phyloP scores from a whole-genome alignment of 2,329 filamentous ascomycete genomes.

The Immersiporthe knoxdaviesiana region DNA sequence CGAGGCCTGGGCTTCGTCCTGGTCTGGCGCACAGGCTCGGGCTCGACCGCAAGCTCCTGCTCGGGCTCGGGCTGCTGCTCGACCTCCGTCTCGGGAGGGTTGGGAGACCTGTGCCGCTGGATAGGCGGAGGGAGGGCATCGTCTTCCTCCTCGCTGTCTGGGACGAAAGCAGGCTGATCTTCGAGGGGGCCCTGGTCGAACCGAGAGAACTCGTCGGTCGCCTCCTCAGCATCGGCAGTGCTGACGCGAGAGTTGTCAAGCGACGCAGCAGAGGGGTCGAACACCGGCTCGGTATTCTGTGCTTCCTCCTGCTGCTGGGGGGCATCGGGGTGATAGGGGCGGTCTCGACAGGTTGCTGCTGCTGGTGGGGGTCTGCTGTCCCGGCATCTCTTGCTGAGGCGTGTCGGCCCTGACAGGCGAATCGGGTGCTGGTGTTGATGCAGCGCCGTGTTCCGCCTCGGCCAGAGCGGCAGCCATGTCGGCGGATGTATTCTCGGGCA shows the following conservation, averaged over 20 bases:
- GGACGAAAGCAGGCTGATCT: conserved; percentile 84
- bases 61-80: conserved; percentile 34
- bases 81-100: conserved; percentile 32
- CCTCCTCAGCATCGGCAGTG: conserved; percentile 60
- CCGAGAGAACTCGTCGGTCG: conserved; percentile 62
- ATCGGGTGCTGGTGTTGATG: conserved; percentile 10
- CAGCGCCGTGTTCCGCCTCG: conserved; percentile 39
- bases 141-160: conserved; percentile 51
- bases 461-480: conserved; percentile 56
- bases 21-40: conserved; percentile 37
- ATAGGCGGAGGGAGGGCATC: conserved; percentile 58
- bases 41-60: conserved; percentile 33
- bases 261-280: conserved; percentile 44
- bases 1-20: conserved; percentile 37
- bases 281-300: conserved; percentile 40
- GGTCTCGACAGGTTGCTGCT: conserved; percentile 2
- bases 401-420: conserved; percentile 21
- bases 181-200: conserved; percentile 89
- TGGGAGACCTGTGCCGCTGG: conserved; percentile 43
- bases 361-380: conserved; percentile 7
- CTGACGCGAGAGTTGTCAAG: conserved; percentile 61
- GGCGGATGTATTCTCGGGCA: conserved; percentile 56
- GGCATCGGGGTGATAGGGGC: conserved; percentile 24
- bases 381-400: conserved; percentile 23
- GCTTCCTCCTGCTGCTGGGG: conserved; percentile 33